phyloP scores from a whole-genome alignment of 257 asterid genomes.

The Capsicum baccatum region DNA sequence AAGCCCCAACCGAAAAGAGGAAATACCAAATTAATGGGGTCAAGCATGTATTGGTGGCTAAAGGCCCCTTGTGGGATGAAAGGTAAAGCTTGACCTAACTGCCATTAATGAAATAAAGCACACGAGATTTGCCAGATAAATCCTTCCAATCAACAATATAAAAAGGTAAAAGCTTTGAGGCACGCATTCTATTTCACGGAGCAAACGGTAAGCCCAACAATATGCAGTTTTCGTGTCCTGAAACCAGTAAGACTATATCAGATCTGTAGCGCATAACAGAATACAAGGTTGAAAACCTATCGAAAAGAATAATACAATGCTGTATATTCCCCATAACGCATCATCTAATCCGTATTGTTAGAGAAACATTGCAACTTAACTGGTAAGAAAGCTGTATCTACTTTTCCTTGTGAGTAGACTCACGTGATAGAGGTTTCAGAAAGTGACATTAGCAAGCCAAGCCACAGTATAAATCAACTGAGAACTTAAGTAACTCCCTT shows the following conservation, averaged over 20 bases:
- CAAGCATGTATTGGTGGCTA: neutral
- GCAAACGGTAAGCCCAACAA: neutral
- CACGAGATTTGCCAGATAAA: neutral
- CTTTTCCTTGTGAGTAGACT: slow-evolving; percentile 6
- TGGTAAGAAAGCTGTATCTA: slow-evolving; percentile 6
- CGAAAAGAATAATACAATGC: neutral
- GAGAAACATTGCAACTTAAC: neutral
- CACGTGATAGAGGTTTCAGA: neutral
- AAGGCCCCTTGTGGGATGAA: neutral
- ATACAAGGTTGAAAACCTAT: neutral
- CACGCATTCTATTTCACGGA: neutral
- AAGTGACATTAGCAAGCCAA: neutral
- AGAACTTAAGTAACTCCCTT: neutral
- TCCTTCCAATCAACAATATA: neutral
- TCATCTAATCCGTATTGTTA: neutral
- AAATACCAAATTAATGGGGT: neutral
- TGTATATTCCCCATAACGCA: neutral
- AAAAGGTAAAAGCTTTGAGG: slow-evolving; percentile 15
- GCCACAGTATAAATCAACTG: neutral
- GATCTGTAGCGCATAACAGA: neutral
- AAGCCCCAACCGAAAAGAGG: neutral
- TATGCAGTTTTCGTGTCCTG: neutral
- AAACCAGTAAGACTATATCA: neutral
- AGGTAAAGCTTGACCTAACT: neutral
- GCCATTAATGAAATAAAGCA: neutral